Evolutionary conservation across 805 yeast species (phyloP).

Genomic region (Candida hispaniensis): DNA sequence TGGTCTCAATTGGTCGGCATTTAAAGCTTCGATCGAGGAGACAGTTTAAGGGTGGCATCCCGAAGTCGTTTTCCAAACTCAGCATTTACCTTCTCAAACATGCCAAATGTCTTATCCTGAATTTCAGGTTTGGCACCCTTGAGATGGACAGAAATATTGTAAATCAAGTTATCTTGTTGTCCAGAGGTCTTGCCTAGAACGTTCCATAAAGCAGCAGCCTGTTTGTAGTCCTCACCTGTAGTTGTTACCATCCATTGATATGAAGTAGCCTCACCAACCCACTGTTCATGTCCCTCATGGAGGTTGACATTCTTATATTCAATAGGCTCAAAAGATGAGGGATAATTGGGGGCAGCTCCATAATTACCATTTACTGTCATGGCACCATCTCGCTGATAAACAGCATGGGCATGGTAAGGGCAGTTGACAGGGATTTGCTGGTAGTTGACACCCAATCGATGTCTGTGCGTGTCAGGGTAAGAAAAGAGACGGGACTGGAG

Average conservation of each 20-base stretch:
- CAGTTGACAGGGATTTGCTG: slow-evolving; percentile 60
- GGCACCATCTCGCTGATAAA: slow-evolving; percentile 54
- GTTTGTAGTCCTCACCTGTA: slow-evolving; percentile 62
- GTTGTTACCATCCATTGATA: slow-evolving; percentile 70
- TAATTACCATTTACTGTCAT: slow-evolving; percentile 39
- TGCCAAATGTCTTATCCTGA: slow-evolving; percentile 67
- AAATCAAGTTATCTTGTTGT: slow-evolving; percentile 75
- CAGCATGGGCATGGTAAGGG: slow-evolving; percentile 37
- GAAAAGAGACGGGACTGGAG: slow-evolving; percentile 67
- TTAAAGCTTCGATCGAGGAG: slow-evolving; percentile 32
- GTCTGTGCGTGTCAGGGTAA: slow-evolving; percentile 66
- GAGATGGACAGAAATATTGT: slow-evolving; percentile 71
- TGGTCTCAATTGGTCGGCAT: too few relatives aligned
- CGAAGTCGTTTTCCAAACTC: slow-evolving; percentile 58
- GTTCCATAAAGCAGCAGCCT: slow-evolving; percentile 67
- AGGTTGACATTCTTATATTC: slow-evolving; percentile 24
- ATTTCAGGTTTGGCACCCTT: slow-evolving; percentile 56
- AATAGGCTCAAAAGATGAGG: slow-evolving; percentile 34
- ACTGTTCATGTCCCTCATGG: slow-evolving; percentile 56
- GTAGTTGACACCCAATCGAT: slow-evolving; percentile 62
- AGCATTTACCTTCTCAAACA: slow-evolving; percentile 63
- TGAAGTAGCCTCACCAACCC: slow-evolving; percentile 74
- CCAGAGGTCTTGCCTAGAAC: slow-evolving; percentile 68
- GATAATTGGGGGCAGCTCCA: slow-evolving; percentile 43
- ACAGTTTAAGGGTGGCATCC: slow-evolving; percentile 45